Base-by-base conservation (phyloP, 2,329 filamentous ascomycete genomes). In the Fusarium sp. region DNA sequence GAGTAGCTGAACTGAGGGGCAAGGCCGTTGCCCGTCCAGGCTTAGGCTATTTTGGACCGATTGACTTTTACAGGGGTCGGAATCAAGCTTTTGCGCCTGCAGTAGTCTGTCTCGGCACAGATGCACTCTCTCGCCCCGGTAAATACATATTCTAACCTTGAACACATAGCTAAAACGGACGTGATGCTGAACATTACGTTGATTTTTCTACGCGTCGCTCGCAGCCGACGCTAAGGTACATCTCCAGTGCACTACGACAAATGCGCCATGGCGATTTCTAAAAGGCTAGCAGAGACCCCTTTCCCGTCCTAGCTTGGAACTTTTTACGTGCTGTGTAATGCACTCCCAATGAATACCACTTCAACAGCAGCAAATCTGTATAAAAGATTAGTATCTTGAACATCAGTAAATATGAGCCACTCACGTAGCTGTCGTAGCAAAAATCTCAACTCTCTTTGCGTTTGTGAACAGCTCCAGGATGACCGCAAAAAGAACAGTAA, bases 121-220 rank as follows among this genome's bases (percentile, higher is more conserved):
- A 32, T 50, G 21, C 23, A 32, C 18, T 21, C 18, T n/a, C 32
- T 49, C 9, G 9, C 2, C 8, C 6, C 3, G 1, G 4, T 50
- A 50, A 23, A 9, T 50, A 2, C 21, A 50, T 50, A 3, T 1
- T 18, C 5, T 4, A 32, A 19, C 8, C 21, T 18, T 5, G 18
- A 32, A 18, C 3, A 18, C 21, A 7, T 3, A 49, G 1, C 0
- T 2, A 16, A 4, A 32, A 10, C 21, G 46, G 12, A 2, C 3
- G 0, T 1, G 1, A 12, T 2, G 3, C 21, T 0, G 10, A 4
- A 1, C 32, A 50, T 50, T 23, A 8, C 16, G n/a, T 23, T 50
- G n/a, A 18, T 7, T 9, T 23, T 13, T 1, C 1, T 5, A 9
- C 3, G 13, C 8, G 12, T 32, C 21, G 21, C 8, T 33, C 9